These are phyloP conservation scores for Xylaria venustula DNA, from an alignment of 495 filamentous ascomycete species.

Conservation along the genomic window DNA sequence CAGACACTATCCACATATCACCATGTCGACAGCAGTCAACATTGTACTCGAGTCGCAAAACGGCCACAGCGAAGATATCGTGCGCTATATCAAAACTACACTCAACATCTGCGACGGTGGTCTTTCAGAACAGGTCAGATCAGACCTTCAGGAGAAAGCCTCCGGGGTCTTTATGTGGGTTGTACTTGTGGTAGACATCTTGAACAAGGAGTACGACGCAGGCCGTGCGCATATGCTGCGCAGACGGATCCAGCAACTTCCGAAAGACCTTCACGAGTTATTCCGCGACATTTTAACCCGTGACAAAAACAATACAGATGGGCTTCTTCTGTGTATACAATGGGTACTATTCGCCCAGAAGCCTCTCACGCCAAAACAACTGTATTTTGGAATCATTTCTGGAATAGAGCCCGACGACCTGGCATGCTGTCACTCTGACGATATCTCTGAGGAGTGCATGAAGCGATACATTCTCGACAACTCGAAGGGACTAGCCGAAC, in stretches of 20 bases:
- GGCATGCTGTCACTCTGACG: constrained; percentile 1
- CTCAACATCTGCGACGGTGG: constrained; percentile 8
- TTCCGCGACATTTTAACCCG: constrained; percentile 35
- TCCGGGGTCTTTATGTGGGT: constrained; percentile 52
- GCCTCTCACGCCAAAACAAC: constrained; percentile 32
- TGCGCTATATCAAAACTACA: constrained; percentile 1
- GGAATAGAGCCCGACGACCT: constrained; percentile 15
- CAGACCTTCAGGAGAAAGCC: constrained; percentile 37
- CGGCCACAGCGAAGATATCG: constrained; percentile 8
- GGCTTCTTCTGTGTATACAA: constrained; percentile 38
- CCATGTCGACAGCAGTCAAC: constrained; percentile 28
- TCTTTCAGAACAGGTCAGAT: constrained; percentile 29
- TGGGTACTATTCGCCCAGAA: constrained; percentile 38
- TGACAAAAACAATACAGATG: constrained; percentile 27
- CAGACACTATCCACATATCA: constrained; percentile 50
- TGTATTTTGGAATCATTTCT: constrained; percentile 38
- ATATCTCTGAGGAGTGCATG: constrained; percentile 3
- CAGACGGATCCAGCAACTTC: constrained; percentile 31
- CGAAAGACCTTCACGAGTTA: constrained; percentile 31
- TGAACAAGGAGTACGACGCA: constrained; percentile 38
- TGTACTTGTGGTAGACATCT: constrained; percentile 43
- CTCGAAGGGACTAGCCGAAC: constrained; percentile 39
- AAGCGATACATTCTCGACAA: constrained; percentile 27
- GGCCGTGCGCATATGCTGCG: constrained; percentile 24
- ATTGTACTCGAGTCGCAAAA: constrained; percentile 27